Evolutionary conservation across 768 basidiomycete genomes (phyloP).

Genomic region (Lanmaoa pseudosensibilis): DNA sequence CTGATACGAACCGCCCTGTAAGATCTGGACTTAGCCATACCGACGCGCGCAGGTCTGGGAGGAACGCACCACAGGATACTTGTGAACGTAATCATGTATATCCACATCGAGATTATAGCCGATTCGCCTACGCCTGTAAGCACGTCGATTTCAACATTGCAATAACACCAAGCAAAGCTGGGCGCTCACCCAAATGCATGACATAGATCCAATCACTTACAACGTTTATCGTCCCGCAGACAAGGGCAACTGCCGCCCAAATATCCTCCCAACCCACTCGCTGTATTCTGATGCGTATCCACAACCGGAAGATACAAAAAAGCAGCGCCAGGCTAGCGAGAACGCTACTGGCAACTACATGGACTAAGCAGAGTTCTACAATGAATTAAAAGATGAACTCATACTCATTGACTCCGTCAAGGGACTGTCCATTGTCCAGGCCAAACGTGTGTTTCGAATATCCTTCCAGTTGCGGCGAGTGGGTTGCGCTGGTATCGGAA

Average conservation of each 20-base stretch:
- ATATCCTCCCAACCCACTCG: slow-evolving; percentile 24
- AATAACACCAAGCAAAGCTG: background rate
- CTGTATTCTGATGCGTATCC: slow-evolving; percentile 21
- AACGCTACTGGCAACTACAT: slow-evolving; percentile 7
- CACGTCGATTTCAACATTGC: background rate
- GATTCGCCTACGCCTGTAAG: background rate
- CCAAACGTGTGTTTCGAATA: background rate
- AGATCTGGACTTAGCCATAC: background rate
- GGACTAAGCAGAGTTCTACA: background rate
- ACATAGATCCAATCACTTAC: slow-evolving; percentile 11
- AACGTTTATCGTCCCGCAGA: slow-evolving; percentile 9
- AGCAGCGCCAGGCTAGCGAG: slow-evolving; percentile 8
- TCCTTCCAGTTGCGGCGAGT: background rate
- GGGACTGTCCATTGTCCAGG: slow-evolving; percentile 1
- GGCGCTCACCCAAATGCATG: background rate
- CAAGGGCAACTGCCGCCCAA: slow-evolving; percentile 18
- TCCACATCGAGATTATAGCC: slow-evolving; percentile 11
- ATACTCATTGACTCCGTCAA: background rate
- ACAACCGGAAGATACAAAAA: slow-evolving; percentile 16
- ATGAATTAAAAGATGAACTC: background rate
- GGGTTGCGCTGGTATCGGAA: background rate
- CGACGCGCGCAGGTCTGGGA: background rate
- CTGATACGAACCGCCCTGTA: slow-evolving; percentile 24
- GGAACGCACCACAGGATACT: slow-evolving; percentile 17
- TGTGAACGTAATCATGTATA: slow-evolving; percentile 12